A percentile compares a stretch with the other conserved stretches of the same genome.
Evolutionary conservation across 139 green algal species (phyloP).

Genomic region (Ettlia oleoabundans): DNA sequence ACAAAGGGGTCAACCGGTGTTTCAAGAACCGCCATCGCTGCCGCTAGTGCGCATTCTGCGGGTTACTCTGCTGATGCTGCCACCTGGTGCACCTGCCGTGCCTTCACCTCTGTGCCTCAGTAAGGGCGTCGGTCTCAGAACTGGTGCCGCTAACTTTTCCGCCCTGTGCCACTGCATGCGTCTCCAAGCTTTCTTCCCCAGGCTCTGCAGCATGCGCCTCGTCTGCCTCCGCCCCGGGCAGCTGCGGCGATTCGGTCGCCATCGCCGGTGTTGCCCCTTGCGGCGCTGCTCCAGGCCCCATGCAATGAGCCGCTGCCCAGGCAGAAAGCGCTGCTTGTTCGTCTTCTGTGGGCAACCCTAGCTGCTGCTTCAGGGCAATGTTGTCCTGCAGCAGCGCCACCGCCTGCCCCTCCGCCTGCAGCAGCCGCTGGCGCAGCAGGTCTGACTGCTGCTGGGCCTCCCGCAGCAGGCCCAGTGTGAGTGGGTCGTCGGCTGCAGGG

Average conservation of each 20-base stretch:
- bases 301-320: not conserved
- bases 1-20: not conserved
- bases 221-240: no score
- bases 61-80: not conserved
- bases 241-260: not conserved
- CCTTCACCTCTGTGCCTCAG: no score
- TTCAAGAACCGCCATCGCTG: not conserved
- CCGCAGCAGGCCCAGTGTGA: conserved; percentile 23
- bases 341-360: conserved; percentile 15
- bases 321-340: conserved; percentile 26
- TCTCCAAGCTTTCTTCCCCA: no score
- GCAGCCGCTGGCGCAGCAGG: not conserved
- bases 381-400: conserved; percentile 10
- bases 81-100: not conserved
- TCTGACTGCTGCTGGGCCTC: conserved; percentile 23
- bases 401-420: not conserved
- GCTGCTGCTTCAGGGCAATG: conserved; percentile 17
- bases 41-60: not conserved
- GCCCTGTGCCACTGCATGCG: no score
- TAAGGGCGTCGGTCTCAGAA: no score
- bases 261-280: not conserved
- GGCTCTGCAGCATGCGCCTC: no score
- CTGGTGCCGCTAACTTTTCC: no score
- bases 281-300: not conserved
- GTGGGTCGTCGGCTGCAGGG: conserved; percentile 7